Evolutionary conservation across 306 rosid species (phyloP).

Genomic region (Medicago arabica): DNA sequence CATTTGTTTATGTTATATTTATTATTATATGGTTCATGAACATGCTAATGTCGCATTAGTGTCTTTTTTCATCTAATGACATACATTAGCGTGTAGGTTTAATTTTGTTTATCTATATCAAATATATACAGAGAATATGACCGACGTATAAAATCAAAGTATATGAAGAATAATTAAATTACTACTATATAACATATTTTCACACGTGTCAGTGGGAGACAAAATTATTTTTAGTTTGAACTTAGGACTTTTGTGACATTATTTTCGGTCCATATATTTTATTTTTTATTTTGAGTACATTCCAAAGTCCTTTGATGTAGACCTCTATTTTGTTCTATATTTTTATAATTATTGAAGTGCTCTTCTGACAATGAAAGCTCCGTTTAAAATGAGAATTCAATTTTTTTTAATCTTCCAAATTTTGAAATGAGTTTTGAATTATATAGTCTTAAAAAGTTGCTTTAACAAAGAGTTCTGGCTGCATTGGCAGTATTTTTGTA

Average conservation of each 20-base stretch:
- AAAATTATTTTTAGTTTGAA: conserved; percentile 23
- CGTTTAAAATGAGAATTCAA: not conserved
- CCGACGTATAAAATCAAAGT: conserved; percentile 20
- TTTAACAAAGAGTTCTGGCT: conserved; percentile 3
- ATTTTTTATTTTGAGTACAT: not conserved
- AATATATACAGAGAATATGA: conserved; percentile 27
- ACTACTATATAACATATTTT: not conserved
- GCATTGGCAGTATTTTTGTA: not conserved
- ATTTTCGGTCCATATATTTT: not conserved
- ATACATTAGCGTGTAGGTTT: not conserved
- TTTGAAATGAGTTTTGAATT: conserved; percentile 14
- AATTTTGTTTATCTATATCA: not conserved
- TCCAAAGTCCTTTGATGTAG: conserved; percentile 33
- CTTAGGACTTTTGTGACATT: conserved; percentile 19
- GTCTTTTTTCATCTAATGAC: not conserved
- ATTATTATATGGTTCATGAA: not conserved
- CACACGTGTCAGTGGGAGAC: not conserved
- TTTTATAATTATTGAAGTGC: conserved; percentile 7
- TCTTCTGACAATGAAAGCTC: conserved; percentile 39
- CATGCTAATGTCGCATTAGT: not conserved
- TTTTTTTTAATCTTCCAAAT: conserved; percentile 31
- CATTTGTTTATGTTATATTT: not conserved
- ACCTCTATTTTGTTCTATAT: conserved; percentile 13
- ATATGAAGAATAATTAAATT: too few species aligned
- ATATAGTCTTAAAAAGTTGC: conserved; percentile 33